A percentile compares a stretch with the other conserved stretches of the same genome.
Evolutionary conservation across 768 basidiomycete species (phyloP).

Genomic region (Pleurotus pulmonarius): DNA sequence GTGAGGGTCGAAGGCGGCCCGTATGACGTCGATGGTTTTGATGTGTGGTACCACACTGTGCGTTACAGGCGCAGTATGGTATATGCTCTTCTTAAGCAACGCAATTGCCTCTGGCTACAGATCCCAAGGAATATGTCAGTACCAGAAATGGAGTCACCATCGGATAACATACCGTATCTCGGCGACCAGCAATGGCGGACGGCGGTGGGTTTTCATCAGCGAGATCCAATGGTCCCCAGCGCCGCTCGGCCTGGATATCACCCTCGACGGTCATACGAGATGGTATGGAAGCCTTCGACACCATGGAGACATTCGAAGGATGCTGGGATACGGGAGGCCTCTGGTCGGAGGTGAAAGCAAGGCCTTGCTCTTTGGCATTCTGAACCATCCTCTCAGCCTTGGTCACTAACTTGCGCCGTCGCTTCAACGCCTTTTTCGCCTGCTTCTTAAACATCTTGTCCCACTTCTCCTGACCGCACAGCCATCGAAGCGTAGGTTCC

Average conservation of each 20-base stretch:
- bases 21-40: conserved; percentile 38
- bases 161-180: conserved; percentile 51
- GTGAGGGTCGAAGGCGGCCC: conserved; percentile 46
- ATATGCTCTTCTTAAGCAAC: conserved; percentile 52
- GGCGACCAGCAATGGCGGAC: conserved; percentile 64
- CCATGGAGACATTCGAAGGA: background rate
- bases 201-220: conserved; percentile 68
- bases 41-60: conserved; percentile 49
- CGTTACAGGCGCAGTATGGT: conserved; percentile 51
- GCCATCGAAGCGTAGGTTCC: conserved; percentile 63
- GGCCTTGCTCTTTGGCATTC: conserved; percentile 44
- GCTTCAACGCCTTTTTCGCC: conserved; percentile 38
- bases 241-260: conserved; percentile 33
- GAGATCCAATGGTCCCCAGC: conserved; percentile 57
- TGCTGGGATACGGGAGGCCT: background rate
- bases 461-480: conserved; percentile 58
- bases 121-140: background rate
- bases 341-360: conserved; percentile 21
- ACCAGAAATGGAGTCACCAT: background rate
- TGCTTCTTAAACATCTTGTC: conserved; percentile 45
- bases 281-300: background rate
- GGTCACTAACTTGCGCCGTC: conserved; percentile 40
- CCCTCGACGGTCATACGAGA: conserved; percentile 14
- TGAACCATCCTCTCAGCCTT: conserved; percentile 40
- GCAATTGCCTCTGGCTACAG: conserved; percentile 50